Evolutionary conservation across 2,329 filamentous ascomycete species (phyloP).

Genomic region (Cladorrhinum sp.): DNA sequence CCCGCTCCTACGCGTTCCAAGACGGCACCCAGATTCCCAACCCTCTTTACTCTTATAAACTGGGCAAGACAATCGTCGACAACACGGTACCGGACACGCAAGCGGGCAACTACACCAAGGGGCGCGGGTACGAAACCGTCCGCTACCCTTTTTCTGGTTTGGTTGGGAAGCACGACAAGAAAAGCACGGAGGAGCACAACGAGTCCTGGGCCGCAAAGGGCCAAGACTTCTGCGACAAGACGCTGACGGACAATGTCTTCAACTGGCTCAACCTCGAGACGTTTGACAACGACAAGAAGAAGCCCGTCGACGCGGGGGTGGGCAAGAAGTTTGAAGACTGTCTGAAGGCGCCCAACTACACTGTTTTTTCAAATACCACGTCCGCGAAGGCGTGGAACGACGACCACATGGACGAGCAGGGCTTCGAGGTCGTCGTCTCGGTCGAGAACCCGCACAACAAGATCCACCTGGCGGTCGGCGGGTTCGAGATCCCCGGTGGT

Average conservation of each 20-base stretch:
- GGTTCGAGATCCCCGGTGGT: conserved; percentile 22
- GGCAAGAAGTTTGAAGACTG: conserved; percentile 20
- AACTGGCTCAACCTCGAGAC: conserved; percentile 9
- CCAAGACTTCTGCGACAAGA: background rate
- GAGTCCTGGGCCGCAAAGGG: background rate
- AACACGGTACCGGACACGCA: background rate
- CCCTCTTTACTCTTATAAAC: conserved; percentile 28
- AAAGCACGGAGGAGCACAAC: conserved; percentile 16
- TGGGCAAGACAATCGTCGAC: conserved; percentile 23
- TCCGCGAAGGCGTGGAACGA: conserved; percentile 27
- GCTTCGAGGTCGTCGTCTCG: conserved; percentile 15
- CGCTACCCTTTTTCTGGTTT: conserved; percentile 29
- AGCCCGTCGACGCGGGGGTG: conserved; percentile 10
- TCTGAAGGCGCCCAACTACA: conserved; percentile 34
- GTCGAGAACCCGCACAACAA: conserved; percentile 31
- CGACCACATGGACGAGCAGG: conserved; percentile 10
- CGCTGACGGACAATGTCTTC: conserved; percentile 4
- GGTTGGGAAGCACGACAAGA: conserved; percentile 18
- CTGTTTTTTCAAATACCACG: conserved; percentile 33
- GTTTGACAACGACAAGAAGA: conserved; percentile 3
- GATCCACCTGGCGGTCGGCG: conserved; percentile 32
- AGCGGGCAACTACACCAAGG: conserved; percentile 22
- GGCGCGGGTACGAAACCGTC: conserved; percentile 24
- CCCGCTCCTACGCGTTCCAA: background rate
- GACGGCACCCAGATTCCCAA: conserved; percentile 14